Evolutionary conservation across 371 early-diverging fungal genomes (phyloP).

Genomic region (Rhizopus stolonifer): DNA sequence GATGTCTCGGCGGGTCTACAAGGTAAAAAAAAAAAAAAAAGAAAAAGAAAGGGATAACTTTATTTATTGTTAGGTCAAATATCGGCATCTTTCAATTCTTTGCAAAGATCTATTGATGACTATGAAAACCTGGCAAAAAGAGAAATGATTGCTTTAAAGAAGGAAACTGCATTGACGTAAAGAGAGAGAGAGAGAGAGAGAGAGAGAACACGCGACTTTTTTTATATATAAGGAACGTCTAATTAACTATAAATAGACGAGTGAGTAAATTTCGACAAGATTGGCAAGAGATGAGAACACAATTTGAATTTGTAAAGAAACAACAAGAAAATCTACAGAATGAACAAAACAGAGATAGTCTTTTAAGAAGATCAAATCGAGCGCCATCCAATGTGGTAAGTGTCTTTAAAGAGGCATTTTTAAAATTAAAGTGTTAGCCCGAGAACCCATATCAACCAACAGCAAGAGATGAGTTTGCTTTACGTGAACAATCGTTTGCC

Average conservation of each 20-base stretch:
- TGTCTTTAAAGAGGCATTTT: too few species aligned
- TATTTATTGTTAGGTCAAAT: conserved; percentile 62
- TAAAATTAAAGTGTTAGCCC: too few species aligned
- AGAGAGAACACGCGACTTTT: too few species aligned
- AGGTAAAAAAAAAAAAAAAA: conserved; percentile 36
- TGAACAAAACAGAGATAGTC: conserved; percentile 50
- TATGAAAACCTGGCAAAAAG: conserved; percentile 71
- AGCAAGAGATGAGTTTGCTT: conserved; percentile 39
- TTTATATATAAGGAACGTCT: neutral
- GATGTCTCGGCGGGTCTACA: conserved; percentile 62
- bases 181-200: too few species aligned
- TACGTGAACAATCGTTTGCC: conserved; percentile 51
- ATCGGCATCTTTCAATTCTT: conserved; percentile 60
- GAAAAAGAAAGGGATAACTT: neutral
- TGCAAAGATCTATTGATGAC: conserved; percentile 72
- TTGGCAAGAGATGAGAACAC: conserved; percentile 50
- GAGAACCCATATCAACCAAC: conserved; percentile 51
- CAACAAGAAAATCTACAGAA: conserved; percentile 47
- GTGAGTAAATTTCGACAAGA: conserved; percentile 67
- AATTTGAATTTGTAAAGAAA: conserved; percentile 59
- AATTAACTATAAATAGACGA: conserved; percentile 43
- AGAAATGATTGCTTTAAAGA: conserved; percentile 72
- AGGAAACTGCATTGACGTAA: conserved; percentile 75
- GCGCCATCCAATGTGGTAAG: conserved; percentile 10
- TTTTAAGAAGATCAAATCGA: conserved; percentile 45